Percentiles rank a stretch among this genome's conserved stretches.
phyloP scores from a whole-genome alignment of 164 flowering plant species.

The Sextonia rubra region DNA sequence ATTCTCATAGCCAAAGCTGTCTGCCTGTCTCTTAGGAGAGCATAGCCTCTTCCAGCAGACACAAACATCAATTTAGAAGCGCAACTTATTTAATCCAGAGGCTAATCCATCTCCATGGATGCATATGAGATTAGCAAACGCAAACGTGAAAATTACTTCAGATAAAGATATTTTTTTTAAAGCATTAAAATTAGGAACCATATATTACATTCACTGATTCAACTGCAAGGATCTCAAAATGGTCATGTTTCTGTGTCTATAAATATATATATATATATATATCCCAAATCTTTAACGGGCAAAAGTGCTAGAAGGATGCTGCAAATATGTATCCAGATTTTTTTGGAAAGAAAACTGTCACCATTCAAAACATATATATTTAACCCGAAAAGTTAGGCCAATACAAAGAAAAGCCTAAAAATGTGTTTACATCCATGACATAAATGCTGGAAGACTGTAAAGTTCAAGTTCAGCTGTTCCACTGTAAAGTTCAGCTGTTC shows the following conservation, averaged over 20 bases:
- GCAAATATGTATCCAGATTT: background rate
- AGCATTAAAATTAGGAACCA: background rate
- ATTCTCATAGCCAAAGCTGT: too few species aligned
- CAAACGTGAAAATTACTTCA: background rate
- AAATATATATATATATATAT: too few species aligned
- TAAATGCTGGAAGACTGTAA: background rate
- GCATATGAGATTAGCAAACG: background rate
- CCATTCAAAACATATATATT: too few species aligned
- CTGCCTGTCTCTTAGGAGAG: too few species aligned
- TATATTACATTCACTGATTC: background rate
- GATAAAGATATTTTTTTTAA: background rate
- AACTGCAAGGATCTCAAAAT: background rate
- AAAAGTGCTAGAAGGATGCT: background rate
- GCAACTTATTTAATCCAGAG: background rate
- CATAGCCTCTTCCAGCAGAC: too few species aligned
- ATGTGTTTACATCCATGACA: background rate
- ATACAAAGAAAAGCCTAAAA: background rate
- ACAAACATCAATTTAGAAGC: background rate
- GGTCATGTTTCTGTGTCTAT: background rate
- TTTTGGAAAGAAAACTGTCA: background rate
- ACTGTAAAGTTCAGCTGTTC: background rate
- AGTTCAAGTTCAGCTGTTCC: background rate
- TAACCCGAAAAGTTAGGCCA: background rate
- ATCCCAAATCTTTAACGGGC: background rate
- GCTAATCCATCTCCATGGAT: background rate